Evolutionary conservation across 345 rosid species (phyloP).

Genomic region (Limnanthes douglasii): DNA sequence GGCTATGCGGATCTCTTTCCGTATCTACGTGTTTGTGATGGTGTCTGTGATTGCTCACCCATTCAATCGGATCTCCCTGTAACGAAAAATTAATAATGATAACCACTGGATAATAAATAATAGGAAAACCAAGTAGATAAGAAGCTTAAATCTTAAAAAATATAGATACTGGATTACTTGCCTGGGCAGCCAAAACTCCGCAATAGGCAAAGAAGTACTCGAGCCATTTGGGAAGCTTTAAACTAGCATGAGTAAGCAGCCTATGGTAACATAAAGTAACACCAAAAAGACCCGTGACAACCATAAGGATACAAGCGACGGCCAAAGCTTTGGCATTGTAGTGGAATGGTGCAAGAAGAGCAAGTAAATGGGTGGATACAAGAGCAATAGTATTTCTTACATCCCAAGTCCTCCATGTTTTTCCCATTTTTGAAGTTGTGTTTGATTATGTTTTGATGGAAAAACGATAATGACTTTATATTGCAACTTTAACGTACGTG

Average conservation of each 20-base stretch:
- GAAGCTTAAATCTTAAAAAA: no score
- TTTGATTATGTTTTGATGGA: no score
- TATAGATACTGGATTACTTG: no score
- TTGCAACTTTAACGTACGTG: no score
- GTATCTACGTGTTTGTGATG: conserved; percentile 70
- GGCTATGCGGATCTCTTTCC: conserved; percentile 68
- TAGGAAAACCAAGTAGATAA: no score
- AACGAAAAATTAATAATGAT: neutral
- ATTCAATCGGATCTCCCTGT: conserved; percentile 45
- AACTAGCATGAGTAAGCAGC: conserved; percentile 55
- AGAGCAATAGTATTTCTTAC: no score
- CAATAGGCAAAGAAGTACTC: conserved; percentile 64
- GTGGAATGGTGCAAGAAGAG: conserved; percentile 43
- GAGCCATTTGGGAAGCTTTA: conserved; percentile 61
- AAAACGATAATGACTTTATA: no score
- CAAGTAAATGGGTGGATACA: conserved; percentile 44
- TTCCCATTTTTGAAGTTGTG: no score
- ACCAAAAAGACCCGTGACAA: conserved; percentile 31
- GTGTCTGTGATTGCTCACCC: conserved; percentile 80
- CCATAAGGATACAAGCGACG: conserved; percentile 21
- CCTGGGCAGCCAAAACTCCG: conserved; percentile 55
- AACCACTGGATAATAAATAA: neutral
- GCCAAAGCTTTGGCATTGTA: conserved; percentile 40
- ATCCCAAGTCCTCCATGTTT: no score
- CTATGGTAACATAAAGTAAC: conserved; percentile 51